phyloP scores from a whole-genome alignment of 108 stramenopile species.

The Conticribra weissflogii region DNA sequence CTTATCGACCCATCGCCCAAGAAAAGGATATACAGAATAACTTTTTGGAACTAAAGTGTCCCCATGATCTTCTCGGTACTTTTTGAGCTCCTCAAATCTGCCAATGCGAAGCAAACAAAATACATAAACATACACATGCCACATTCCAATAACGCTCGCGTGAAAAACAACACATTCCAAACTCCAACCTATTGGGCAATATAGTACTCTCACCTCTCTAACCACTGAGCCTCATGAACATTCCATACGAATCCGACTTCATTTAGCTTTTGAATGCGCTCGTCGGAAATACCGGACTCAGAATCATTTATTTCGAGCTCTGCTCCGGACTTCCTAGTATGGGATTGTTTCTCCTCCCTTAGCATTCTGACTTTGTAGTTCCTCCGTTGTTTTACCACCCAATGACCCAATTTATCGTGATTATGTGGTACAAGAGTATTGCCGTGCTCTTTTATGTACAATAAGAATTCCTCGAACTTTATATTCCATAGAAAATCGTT shows the following conservation, averaged over 20 bases:
- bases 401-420: slow-evolving; percentile 42
- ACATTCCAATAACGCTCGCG: too few relatives aligned
- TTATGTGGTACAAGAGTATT: slow-evolving; percentile 47
- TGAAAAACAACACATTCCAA: too few relatives aligned
- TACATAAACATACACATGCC: too few relatives aligned
- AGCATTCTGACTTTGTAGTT: slow-evolving; percentile 28
- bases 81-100: slow-evolving; percentile 37
- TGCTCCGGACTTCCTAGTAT: not conserved
- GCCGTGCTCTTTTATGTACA: slow-evolving; percentile 49
- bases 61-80: slow-evolving; percentile 54
- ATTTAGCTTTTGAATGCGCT: slow-evolving; percentile 44
- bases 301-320: not conserved
- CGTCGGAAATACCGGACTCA: slow-evolving; percentile 30
- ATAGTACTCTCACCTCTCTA: too few relatives aligned
- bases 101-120: too few relatives aligned
- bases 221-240: slow-evolving; percentile 45
- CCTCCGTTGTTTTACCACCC: slow-evolving; percentile 58
- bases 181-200: too few relatives aligned
- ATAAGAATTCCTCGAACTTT: slow-evolving; percentile 22
- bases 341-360: slow-evolving; percentile 4
- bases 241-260: slow-evolving; percentile 52
- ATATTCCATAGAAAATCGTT: slow-evolving; percentile 28
- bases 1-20: slow-evolving; percentile 64
- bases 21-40: slow-evolving; percentile 39
- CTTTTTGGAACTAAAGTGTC: slow-evolving; percentile 54